Base-by-base conservation (phyloP, 768 basidiomycete species). In the Tricholoma hemisulphureum region DNA sequence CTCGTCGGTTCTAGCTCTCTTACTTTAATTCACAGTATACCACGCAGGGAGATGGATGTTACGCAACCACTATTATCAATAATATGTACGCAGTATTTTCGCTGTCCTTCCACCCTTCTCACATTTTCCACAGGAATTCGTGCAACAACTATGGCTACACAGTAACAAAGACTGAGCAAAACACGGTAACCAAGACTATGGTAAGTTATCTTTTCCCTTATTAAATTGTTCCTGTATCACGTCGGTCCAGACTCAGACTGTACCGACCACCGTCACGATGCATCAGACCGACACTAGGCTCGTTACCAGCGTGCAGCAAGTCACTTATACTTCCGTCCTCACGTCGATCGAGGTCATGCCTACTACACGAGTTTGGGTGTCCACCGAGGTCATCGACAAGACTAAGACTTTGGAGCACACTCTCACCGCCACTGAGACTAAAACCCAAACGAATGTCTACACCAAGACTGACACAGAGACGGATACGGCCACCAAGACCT, bases 301-400 rank as follows among this genome's bases (percentile, higher is more conserved):
- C 13, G 77, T 80, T 34, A 73, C 73, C 18, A 57, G 69, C 70
- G 80, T 77, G n/a, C 61, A 76, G 64, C 70, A 67, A 34, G 65
- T 75, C 60, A 81, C 78, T 10, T 63, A 67, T 57, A 83, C 81
- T 21, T 69, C 76, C 58, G 71, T 83, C 52, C 71, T 76, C 63
- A 85, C 84, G 2, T 81, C 81, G 6, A 75, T 82, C 21, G 70
- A 83, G 69, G 71, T 82, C 31, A 73, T 83, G 41, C 85, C 85
- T 48, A 88, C 87, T 24, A 88, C 86, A 11, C 79, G 80, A 48
- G 77, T 87, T 49, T 88, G 80, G 80, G 79, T 85, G 35, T 87
- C 85, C 14, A 89, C 87, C 20, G 81, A 87, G 69, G 73, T 82
- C 66, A 77, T 84, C 62, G 84, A 87, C 75, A 73, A 75, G 54